Evolutionary conservation across 2,329 filamentous ascomycete species (phyloP), one percentile per base, ranked within the genome.

Genomic region (Phoma sp.): DNA sequence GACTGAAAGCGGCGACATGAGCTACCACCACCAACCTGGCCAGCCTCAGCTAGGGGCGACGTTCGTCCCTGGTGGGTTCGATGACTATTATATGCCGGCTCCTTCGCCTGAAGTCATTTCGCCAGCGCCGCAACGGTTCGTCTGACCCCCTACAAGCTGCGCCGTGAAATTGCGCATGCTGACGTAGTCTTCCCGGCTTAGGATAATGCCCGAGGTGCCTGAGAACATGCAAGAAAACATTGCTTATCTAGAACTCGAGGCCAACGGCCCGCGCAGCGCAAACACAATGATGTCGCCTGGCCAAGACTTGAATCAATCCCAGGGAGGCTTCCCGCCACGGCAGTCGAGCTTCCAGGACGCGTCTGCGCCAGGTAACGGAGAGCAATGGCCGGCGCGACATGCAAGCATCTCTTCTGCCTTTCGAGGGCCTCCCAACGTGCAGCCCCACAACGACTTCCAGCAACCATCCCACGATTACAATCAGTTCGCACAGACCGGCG

Each of bases 171-270:
- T 68, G 61, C 61, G 59, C 52, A 48, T 65, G 71, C 72, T 72
- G 69, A 73, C 69, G 60, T 68, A 63, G 51, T 53, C 36, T 37
- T 49, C 33, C 51, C 50, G 57, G 52, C 53, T 73, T 76, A 96
- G 92, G 81, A 87, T 96, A 71, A 96, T 94, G 87, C 91, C 92
- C 74, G 92, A 97, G 82, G 92, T 97, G 64, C 92, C 94, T 65
- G 90, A 94, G 78, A 94, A 96, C 78, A 97, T 99, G 86, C 92
- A 96, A 80, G 89, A 96, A 71, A 94, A 91, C 77, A 85, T 99
- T 63, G 90, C 94, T 70, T 88, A 93, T 76, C 86, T 99, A 80
- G 93, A 97, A 82, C 83, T 92, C 57, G 88, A 92, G 80, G 89
- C 89, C 78, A 76, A 79, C 84, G 80, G 77, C 47, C 67, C 72